Percentiles rank a stretch among this genome's conserved stretches.
Conservation (phyloP, 139 green algal species). For the Micromonas commoda region DNA sequence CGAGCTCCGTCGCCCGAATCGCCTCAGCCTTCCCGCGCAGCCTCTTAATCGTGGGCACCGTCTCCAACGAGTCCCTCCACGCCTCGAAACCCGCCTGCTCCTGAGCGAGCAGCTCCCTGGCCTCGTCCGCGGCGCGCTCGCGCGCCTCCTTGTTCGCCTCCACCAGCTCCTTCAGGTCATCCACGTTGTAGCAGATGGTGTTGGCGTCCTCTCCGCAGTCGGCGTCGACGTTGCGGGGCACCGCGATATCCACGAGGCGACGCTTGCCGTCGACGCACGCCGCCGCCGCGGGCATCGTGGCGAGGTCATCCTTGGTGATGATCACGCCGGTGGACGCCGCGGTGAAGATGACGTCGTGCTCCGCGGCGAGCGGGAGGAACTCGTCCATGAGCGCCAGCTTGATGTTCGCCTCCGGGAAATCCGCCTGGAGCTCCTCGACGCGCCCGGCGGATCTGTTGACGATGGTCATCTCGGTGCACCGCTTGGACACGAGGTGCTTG, state of each 20-base stretch:
- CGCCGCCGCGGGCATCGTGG: conserved; percentile 44
- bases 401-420: conserved; percentile 94
- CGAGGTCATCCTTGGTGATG: conserved; percentile 42
- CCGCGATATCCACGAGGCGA: conserved; percentile 95
- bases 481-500: conserved; percentile 95
- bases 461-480: conserved; percentile 79
- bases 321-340: conserved; percentile 52
- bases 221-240: conserved; percentile 89
- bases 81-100: conserved; percentile 86
- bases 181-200: conserved; percentile 93
- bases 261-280: conserved; percentile 73
- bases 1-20: conserved; percentile 82
- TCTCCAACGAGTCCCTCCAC: conserved; percentile 95
- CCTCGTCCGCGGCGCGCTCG: conserved; percentile 61
- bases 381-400: conserved; percentile 88
- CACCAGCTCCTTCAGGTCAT: conserved; percentile 98
- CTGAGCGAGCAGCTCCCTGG: conserved; percentile 51
- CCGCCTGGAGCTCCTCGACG: conserved; percentile 76
- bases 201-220: conserved; percentile 62
- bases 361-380: conserved; percentile 71
- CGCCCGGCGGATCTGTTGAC: conserved; percentile 86
- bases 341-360: conserved; percentile 87
- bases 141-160: conserved; percentile 88
- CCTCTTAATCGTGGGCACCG: conserved; percentile 97
- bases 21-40: conserved; percentile 85